phyloP scores from a whole-genome alignment of 352 stramenopile species.

The Lagenidium sp. region DNA sequence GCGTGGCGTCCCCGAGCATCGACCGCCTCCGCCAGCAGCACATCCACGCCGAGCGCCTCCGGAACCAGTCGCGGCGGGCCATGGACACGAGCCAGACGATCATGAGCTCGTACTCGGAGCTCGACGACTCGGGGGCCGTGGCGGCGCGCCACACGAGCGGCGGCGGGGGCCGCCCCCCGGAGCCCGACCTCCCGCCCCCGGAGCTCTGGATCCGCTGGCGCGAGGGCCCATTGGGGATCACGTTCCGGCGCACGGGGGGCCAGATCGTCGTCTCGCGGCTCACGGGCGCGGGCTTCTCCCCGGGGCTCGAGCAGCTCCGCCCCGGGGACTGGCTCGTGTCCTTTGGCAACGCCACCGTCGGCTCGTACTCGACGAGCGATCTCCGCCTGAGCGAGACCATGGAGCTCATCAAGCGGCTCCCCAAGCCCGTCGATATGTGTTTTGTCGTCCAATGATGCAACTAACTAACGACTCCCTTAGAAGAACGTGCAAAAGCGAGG shows the following conservation, averaged over 20 bases:
- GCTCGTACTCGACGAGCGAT: conserved; percentile 32
- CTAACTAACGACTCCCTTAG: too few species aligned
- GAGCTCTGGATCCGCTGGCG: conserved; percentile 69
- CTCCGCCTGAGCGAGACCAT: conserved; percentile 69
- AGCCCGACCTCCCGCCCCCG: conserved; percentile 21
- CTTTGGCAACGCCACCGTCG: conserved; percentile 36
- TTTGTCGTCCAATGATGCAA: conserved; percentile 71
- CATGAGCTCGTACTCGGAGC: conserved; percentile 54
- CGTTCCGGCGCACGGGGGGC: conserved; percentile 69
- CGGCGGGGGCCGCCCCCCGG: neutral
- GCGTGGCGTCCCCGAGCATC: too few species aligned
- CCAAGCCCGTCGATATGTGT: conserved; percentile 73
- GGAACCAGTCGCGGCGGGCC: conserved; percentile 23
- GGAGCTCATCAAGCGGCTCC: conserved; percentile 64
- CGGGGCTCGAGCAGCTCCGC: conserved; percentile 52
- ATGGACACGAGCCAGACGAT: conserved; percentile 19
- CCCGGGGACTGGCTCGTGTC: conserved; percentile 70
- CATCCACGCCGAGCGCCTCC: conserved; percentile 50
- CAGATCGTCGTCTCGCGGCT: conserved; percentile 73
- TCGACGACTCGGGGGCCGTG: conserved; percentile 62
- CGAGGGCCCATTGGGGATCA: conserved; percentile 66
- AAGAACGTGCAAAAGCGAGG: too few species aligned
- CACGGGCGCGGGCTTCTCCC: conserved; percentile 56
- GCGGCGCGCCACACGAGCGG: neutral
- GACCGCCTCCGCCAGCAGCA: conserved; percentile 60